Evolutionary conservation across 306 rosid genomes (phyloP).

Genomic region (Dryas drummondii): DNA sequence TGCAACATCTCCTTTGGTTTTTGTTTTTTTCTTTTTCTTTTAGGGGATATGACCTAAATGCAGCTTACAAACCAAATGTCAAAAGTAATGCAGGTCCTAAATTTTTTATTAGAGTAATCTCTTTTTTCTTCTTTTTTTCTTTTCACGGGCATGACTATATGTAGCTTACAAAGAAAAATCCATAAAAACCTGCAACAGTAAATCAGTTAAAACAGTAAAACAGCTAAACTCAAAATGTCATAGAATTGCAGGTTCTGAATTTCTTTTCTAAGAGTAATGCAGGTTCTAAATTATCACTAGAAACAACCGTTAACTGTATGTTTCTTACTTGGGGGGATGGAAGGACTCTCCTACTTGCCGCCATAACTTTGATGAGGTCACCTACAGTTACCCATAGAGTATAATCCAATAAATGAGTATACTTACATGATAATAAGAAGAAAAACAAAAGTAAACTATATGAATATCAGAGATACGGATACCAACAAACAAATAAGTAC

Average conservation of each 20-base stretch:
- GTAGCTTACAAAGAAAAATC: too few relatives aligned
- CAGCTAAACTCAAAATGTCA: neutral
- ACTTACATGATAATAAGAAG: neutral
- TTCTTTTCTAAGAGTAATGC: neutral
- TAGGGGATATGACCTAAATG: neutral
- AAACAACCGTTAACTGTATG: neutral
- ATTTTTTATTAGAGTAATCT: too few relatives aligned
- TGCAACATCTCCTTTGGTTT: neutral
- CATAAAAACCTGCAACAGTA: neutral
- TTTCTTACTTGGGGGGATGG: constrained; percentile 83
- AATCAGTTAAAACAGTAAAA: neutral
- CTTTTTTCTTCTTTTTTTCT: too few relatives aligned
- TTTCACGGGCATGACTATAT: too few relatives aligned
- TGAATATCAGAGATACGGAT: too few relatives aligned
- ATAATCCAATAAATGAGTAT: constrained; percentile 4
- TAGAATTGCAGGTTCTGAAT: neutral
- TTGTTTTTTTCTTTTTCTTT: too few relatives aligned
- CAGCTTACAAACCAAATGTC: neutral
- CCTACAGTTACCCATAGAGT: constrained; percentile 44
- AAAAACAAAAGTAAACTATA: too few relatives aligned
- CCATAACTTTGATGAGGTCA: constrained; percentile 79
- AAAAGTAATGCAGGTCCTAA: too few relatives aligned
- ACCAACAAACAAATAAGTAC: too few relatives aligned
- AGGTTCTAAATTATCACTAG: constrained; percentile 20
- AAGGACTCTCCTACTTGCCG: constrained; percentile 94